These are phyloP conservation scores for Rhodotorula sp. DNA, from an alignment of 1,284 basidiomycete genomes.

Conservation along the genomic window DNA sequence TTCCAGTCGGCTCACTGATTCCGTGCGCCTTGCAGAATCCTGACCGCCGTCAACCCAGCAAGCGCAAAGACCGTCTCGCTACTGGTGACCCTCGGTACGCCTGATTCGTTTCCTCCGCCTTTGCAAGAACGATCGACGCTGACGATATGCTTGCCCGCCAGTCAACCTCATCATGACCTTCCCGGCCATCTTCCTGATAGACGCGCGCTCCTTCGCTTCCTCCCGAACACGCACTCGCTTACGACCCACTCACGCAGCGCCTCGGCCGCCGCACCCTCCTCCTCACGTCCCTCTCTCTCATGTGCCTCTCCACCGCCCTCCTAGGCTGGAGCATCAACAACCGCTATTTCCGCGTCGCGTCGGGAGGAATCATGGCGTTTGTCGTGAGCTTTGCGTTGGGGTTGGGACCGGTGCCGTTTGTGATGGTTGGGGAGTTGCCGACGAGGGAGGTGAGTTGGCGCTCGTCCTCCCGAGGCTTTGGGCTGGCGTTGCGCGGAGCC, in stretches of 20 bases:
- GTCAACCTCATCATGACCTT: constrained; percentile 48
- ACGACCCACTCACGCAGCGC: constrained; percentile 26
- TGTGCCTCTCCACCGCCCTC: constrained; percentile 46
- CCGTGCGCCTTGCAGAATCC: constrained; percentile 19
- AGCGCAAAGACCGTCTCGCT: constrained; percentile 38
- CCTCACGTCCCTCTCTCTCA: constrained; percentile 42
- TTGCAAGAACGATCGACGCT: background rate
- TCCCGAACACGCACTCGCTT: background rate
- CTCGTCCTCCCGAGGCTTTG: too few relatives aligned
- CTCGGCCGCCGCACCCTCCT: constrained; percentile 49
- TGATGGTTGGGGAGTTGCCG: constrained; percentile 51
- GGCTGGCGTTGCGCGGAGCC: too few relatives aligned
- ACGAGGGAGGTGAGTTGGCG: constrained; percentile 40
- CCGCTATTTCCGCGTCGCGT: constrained; percentile 42
- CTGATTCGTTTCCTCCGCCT: background rate
- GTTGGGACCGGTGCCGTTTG: constrained; percentile 51
- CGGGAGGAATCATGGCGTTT: constrained; percentile 48
- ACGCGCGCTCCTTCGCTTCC: constrained; percentile 19
- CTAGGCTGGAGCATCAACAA: constrained; percentile 47
- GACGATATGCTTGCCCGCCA: background rate
- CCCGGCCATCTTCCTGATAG: constrained; percentile 50
- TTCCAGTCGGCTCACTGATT: background rate
- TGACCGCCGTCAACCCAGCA: constrained; percentile 40
- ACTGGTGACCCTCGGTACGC: constrained; percentile 30
- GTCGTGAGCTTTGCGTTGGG: constrained; percentile 51